Evolutionary conservation across 306 rosid genomes (phyloP).

Genomic region (Aeschynomene evenia): DNA sequence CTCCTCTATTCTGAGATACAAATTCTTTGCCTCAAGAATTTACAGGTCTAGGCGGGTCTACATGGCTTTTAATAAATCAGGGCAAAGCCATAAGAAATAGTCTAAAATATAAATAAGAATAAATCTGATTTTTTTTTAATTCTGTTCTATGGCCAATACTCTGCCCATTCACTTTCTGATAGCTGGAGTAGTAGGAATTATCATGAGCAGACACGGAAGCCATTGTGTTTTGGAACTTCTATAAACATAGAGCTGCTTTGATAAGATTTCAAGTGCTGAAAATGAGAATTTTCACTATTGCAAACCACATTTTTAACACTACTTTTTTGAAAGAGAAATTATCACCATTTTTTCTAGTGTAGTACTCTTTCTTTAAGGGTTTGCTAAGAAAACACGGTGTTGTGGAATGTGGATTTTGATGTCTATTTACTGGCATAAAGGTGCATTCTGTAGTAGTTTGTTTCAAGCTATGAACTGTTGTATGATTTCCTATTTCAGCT

Average conservation of each 20-base stretch:
- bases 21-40: neutral
- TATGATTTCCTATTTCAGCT: constrained; percentile 14
- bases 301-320: no score
- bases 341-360: neutral
- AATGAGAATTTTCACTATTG: no score
- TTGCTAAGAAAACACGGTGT: neutral
- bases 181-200: no score
- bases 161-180: no score
- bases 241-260: no score
- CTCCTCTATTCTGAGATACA: no score
- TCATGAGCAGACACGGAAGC: no score
- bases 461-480: constrained; percentile 4
- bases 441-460: neutral
- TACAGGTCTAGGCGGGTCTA: neutral
- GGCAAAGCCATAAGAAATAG: neutral
- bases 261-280: no score
- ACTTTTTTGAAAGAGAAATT: no score
- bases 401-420: neutral
- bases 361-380: neutral
- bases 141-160: no score
- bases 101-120: neutral
- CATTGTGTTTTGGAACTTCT: no score
- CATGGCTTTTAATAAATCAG: neutral
- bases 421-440: neutral
- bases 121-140: no score